These are phyloP conservation scores for Trichosporon sp. DNA, from an alignment of 1,284 basidiomycete species.

Conservation along the genomic window DNA sequence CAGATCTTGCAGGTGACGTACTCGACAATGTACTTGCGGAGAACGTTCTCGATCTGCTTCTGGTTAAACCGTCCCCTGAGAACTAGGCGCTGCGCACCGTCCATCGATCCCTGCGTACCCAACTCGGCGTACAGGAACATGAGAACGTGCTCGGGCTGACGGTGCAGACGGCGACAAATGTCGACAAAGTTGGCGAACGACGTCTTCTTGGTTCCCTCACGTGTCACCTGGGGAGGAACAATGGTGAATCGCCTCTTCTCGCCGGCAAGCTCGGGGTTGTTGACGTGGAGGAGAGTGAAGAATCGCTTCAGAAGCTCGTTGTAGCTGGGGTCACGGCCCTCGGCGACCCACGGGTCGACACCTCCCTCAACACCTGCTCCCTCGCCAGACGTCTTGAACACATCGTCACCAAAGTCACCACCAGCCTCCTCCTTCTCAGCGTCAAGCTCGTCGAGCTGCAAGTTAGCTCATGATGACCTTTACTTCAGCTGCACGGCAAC, in stretches of 20 bases:
- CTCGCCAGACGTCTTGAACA: slow-evolving; percentile 68
- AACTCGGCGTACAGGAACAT: slow-evolving; percentile 97
- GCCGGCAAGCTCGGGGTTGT: slow-evolving; percentile 89
- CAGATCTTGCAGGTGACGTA: slow-evolving; percentile 99
- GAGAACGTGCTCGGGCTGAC: slow-evolving; percentile 98
- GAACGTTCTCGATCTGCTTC: slow-evolving; percentile 97
- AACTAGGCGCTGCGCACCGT: slow-evolving; percentile 87
- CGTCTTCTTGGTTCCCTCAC: slow-evolving; percentile 94
- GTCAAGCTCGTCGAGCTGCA: slow-evolving; percentile 56
- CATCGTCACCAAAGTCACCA: slow-evolving; percentile 79
- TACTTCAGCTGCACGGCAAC: too few relatives aligned
- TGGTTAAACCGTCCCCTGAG: slow-evolving; percentile 98
- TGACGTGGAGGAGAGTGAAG: slow-evolving; percentile 86
- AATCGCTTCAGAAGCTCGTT: slow-evolving; percentile 89
- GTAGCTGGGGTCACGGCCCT: slow-evolving; percentile 93
- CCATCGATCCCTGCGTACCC: slow-evolving; percentile 95
- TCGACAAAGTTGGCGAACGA: slow-evolving; percentile 94
- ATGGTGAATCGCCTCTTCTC: slow-evolving; percentile 94
- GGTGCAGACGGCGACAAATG: slow-evolving; percentile 98
- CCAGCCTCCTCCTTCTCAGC: slow-evolving; percentile 66
- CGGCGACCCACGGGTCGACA: slow-evolving; percentile 73
- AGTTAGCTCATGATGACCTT: too few relatives aligned
- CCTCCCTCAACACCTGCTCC: slow-evolving; percentile 57
- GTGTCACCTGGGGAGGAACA: slow-evolving; percentile 89
- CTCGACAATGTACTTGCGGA: slow-evolving; percentile 96